Base-by-base conservation (phyloP, 352 stramenopile species). In the Globisporangium paroecandrum region DNA sequence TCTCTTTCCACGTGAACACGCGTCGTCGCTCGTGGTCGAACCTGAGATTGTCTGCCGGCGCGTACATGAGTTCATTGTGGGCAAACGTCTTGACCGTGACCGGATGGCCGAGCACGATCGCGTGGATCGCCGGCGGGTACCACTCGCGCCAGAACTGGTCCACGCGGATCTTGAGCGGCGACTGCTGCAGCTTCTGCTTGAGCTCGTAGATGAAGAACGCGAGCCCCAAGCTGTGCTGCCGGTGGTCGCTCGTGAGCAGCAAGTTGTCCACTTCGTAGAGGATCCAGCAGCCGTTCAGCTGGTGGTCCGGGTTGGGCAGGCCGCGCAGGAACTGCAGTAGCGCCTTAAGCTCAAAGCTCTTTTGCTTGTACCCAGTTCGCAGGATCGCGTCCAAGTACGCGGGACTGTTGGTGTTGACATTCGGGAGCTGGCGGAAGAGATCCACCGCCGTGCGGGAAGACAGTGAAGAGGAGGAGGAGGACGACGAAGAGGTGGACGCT, bases 381-480 rank as follows among this genome's bases (percentile, higher is more conserved):
- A 65, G 60, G 60, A 65, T 65, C 46, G 60, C 46, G 60, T 65
- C 60, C 27, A 65, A 27, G 60, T 65, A 65, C 46, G 60, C 46
- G 18, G 47, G 32, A 32, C 60, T 46, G 60, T 65, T 27, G 46
- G 25, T 2, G 8, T 32, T 25, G 15, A 57, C 27, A 9, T 55
- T 20, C n/a, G 60, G 60, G 29, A 65, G 46, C 46, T 58, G 41
- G 2, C 49, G 58, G 25, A 64, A 64, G 22, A 56, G 38, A 27
- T 64, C 58, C 12, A 64, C 58, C 4, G 25, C 58, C 3, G 41
- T 43, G 24, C 58, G 41, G 1, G 58, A 51, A 9, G 36, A 41
- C 36, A 41, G 13, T 41, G 3, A 12, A 10, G 27, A 34, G 13
- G 58, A n/a, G 38, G 58, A 27, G 3, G 25, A 27, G 25, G 25